A percentile compares a stretch with the other conserved stretches of the same genome.
Conservation (phyloP, 148 eudicot species). For the Spergularia marina region DNA sequence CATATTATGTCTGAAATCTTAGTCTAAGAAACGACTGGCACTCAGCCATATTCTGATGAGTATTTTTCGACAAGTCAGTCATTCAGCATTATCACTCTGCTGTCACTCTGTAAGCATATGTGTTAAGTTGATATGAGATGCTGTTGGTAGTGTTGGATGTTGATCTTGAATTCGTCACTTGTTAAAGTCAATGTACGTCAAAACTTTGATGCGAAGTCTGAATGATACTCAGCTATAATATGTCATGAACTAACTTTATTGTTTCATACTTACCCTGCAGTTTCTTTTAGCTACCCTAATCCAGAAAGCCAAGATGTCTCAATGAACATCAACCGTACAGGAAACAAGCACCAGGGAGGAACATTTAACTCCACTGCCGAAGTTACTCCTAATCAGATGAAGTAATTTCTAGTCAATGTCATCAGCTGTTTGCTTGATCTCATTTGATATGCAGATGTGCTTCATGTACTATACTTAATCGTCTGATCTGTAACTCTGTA, state of each 20-base stretch:
- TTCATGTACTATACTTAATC: neutral
- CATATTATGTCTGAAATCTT: neutral
- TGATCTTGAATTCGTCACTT: neutral
- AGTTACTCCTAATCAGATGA: constrained; percentile 88
- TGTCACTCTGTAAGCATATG: neutral
- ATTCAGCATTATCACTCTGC: neutral
- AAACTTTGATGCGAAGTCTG: neutral
- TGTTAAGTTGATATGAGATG: neutral
- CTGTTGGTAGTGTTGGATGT: neutral
- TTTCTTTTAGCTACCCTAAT: constrained; percentile 76
- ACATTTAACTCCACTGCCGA: constrained; percentile 71
- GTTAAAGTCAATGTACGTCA: neutral
- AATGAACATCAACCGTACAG: constrained; percentile 76
- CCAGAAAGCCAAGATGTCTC: constrained; percentile 78
- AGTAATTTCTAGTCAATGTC: constrained; percentile 33
- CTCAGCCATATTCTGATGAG: neutral
- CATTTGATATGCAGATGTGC: neutral
- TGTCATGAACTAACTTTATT: neutral
- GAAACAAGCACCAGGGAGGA: constrained; percentile 79
- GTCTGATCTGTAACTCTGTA: constrained; percentile 28
- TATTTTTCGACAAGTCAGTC: neutral
- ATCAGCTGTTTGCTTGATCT: neutral
- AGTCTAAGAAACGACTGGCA: neutral
- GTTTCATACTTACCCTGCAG: constrained; percentile 35
- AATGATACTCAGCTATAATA: neutral